Conservation (phyloP, 129 eudicot genomes). For the Daucus carota region DNA sequence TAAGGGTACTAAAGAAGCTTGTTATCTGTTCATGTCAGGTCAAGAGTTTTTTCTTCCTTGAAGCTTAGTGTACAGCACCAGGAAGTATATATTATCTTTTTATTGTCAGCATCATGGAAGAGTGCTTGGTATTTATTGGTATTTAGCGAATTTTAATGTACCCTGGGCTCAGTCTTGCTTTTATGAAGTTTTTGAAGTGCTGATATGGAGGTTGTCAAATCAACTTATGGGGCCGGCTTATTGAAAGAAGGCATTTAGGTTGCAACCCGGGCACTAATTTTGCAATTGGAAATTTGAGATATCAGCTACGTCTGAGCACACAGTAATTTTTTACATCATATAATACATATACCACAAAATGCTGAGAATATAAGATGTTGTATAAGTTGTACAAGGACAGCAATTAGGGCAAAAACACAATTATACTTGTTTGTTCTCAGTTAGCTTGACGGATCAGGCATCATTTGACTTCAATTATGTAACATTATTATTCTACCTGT, state of each 20-base stretch:
- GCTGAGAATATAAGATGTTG: background rate
- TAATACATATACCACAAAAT: background rate
- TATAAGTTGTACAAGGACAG: background rate
- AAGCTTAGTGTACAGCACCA: slow-evolving; percentile 11
- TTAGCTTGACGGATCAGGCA: background rate
- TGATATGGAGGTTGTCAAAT: background rate
- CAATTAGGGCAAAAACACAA: background rate
- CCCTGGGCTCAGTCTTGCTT: background rate
- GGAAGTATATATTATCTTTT: background rate
- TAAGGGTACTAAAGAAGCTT: slow-evolving; percentile 1
- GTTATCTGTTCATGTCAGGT: slow-evolving; percentile 32
- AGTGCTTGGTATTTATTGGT: background rate
- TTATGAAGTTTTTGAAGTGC: background rate
- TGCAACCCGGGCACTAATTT: background rate
- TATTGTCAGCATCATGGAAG: background rate
- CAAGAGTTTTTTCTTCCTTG: slow-evolving; percentile 36
- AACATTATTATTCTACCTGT: background rate
- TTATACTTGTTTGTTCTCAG: slow-evolving; percentile 2
- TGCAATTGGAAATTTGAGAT: background rate
- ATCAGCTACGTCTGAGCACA: background rate
- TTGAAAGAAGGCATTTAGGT: background rate
- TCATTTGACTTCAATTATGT: background rate
- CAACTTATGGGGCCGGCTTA: background rate
- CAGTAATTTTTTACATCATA: background rate
- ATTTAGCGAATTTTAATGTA: background rate